A percentile compares a stretch with the other conserved stretches of the same genome.
Conservation (phyloP, 345 rosid species). For the Gossypium anomalum region DNA sequence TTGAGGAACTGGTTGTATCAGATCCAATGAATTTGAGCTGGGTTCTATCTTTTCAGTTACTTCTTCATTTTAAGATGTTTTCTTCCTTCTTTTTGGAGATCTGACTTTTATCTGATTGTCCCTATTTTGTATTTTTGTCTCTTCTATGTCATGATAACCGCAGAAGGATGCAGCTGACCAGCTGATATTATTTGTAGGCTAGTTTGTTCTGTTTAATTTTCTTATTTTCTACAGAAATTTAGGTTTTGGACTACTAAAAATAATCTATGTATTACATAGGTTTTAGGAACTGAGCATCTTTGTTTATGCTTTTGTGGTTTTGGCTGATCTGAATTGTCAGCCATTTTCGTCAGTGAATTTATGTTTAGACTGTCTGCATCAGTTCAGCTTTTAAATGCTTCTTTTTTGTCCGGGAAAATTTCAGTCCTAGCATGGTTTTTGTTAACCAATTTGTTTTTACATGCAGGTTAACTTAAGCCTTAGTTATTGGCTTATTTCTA, state of each 20-base stretch:
- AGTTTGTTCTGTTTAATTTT: not conserved
- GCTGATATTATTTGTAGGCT: not conserved
- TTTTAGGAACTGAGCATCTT: not conserved
- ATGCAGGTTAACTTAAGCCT: not conserved
- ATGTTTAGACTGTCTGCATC: not conserved
- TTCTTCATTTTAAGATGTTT: constrained; percentile 2
- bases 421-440: not conserved
- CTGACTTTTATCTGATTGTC: not conserved
- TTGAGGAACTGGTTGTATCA: not conserved
- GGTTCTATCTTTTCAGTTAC: not conserved
- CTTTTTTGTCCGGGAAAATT: not conserved
- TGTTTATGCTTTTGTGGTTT: constrained; percentile 1
- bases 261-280: not conserved
- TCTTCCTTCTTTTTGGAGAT: not conserved
- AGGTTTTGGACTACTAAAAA: not conserved
- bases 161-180: not conserved
- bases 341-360: not conserved
- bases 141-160: not conserved
- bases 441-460: not conserved
- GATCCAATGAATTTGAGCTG: constrained; percentile 20
- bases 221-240: not conserved
- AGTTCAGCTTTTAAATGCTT: not conserved
- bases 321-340: not conserved
- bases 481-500: not conserved
- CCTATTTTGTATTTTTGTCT: not conserved